Evolutionary conservation across 1,284 basidiomycete species (phyloP), one percentile per base, ranked within the genome.

Genomic region (Mycosarcoma maydis): DNA sequence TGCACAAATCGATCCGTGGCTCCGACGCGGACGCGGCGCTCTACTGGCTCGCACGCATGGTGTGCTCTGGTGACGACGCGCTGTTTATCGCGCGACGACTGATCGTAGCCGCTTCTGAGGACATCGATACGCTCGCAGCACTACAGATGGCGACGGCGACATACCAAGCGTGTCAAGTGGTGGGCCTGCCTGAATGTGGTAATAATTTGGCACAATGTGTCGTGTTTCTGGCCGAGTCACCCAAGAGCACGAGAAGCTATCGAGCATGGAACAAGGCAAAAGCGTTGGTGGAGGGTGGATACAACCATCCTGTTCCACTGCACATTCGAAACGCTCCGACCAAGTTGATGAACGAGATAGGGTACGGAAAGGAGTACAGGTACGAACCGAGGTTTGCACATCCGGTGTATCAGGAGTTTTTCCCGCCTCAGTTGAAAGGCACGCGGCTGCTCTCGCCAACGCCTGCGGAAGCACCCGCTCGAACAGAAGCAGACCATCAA

Each of bases 281-380:
- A 33, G 52, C 60, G 11, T 20, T 59, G 9, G 79, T 80, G 11
- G 53, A 72, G 30, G 56, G 59, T 0, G 66, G 47, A 0, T 75
- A 62, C 48, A 78, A 78, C 38, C 82, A 87, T 34, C 86, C 88
- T 0, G 89, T 95, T 0, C 92, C 93, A 0, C 73, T 92, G 55
- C 85, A 87, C 53, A 86, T 94, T 66, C 86, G 93, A n/a, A 95
- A 95, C 80, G 92, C 92, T 2, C 92, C 92, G 3, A 94, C 92
- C 6, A 82, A 77, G 29, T 81, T 94, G 24, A 92, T 94, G 91
- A 89, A 89, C 76, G 86, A 89, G 17, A 85, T 94, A 0, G 91
- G 90, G 6, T 92, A 91, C 75, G 77, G 68, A 14, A 72, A 67
- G 20, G 76, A 79, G 42, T 82, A 82, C 44, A 74, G 80, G 16